phyloP scores from a whole-genome alignment of 306 rosid genomes.

The Cicer arietinum region DNA sequence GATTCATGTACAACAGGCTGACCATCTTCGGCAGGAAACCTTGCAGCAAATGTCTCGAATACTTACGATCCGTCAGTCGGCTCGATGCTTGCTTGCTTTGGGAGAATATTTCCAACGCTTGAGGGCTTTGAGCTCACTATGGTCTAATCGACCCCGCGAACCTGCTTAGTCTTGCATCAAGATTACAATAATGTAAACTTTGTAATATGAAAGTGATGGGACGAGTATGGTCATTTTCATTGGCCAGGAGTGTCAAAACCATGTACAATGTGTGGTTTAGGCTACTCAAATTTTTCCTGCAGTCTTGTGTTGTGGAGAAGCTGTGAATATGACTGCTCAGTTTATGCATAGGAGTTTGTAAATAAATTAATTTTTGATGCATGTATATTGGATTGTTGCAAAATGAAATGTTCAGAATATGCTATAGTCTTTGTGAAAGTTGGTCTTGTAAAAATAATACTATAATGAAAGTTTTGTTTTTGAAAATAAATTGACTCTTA shows the following conservation, averaged over 20 bases:
- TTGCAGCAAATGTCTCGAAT: constrained; percentile 79
- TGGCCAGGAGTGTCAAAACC: constrained; percentile 43
- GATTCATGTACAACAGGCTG: constrained; percentile 68
- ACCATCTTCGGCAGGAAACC: constrained; percentile 82
- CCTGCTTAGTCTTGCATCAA: constrained; percentile 61
- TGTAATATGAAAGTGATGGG: constrained; percentile 41
- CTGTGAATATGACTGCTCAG: constrained; percentile 66
- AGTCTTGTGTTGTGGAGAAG: constrained; percentile 58
- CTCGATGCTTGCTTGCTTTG: constrained; percentile 79
- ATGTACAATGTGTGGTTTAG: constrained; percentile 42
- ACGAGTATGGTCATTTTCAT: constrained; percentile 44
- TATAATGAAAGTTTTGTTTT: constrained; percentile 34
- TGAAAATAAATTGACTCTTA: constrained; percentile 19
- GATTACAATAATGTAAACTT: constrained; percentile 42
- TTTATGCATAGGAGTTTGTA: constrained; percentile 54
- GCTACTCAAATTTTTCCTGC: constrained; percentile 63
- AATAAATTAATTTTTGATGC: constrained; percentile 46
- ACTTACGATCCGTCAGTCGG: constrained; percentile 80
- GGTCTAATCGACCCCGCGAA: constrained; percentile 77
- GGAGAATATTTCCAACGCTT: constrained; percentile 93
- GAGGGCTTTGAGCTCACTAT: constrained; percentile 83
- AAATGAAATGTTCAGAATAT: constrained; percentile 43
- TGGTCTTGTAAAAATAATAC: constrained; percentile 46
- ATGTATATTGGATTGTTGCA: constrained; percentile 41
- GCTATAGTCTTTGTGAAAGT: constrained; percentile 36